Evolutionary conservation across 169 alveolate genomes (phyloP), one percentile per base, ranked within the genome.

Genomic region (Plasmodium billcollinsi): DNA sequence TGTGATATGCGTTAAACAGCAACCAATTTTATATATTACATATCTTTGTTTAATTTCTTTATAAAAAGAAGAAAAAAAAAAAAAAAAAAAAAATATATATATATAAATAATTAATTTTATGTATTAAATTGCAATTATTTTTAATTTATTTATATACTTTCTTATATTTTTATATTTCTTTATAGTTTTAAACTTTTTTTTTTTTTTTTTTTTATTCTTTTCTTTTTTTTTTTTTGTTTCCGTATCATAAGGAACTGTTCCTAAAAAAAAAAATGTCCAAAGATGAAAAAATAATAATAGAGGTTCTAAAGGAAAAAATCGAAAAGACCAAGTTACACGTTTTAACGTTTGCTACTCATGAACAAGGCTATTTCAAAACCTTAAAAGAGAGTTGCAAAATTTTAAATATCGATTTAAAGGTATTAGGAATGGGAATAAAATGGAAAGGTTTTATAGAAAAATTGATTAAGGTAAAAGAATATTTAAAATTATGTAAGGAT

Each of bases 401-500:
- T n/a, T 26, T 78, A 26, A 78, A 78, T 58, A 78, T 78, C 47
- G 45, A 78, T 15, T 70, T 78, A 47, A 18, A 52, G 26, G 74
- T 78, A 18, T 45, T 78, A 65, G 89, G 89, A 26, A 65, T 63
- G 89, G 89, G 89, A 15, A 66, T 65, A 15, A 78, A 78, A 66
- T 78, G 89, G 89, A 73, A 66, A 78, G 89, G 89, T n/a, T 78
- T 78, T 70, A 78, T 78, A 7, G 49, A 47, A 14, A 78, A 78
- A 45, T 29, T 78, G 61, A 45, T 78, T 14, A 65, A 66, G 39
- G 89, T 78, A 21, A 78, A 78, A 71, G 89, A 78, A 59, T 78
- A 78, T 45, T 29, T 78, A 11, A 78, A 78, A 49, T 24, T 47
- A 43, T 78, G 89, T 58, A 15, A 78, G 26, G 89, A 78, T 47